Base-by-base conservation (phyloP, 1,284 basidiomycete genomes). In the Trichosporon sp. region DNA sequence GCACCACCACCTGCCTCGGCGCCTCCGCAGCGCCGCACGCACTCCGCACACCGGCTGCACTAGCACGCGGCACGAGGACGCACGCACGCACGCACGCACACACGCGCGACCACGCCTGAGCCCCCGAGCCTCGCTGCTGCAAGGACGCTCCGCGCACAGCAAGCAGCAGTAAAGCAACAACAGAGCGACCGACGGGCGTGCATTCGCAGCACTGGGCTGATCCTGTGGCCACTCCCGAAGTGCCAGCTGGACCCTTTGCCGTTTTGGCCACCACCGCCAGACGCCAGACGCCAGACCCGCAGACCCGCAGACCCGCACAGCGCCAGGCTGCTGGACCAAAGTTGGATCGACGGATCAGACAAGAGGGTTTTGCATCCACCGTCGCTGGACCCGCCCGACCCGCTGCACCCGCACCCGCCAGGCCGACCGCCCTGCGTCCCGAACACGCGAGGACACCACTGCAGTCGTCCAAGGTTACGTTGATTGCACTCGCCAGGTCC, bases 301-400 rank as follows among this genome's bases (percentile, higher is more conserved):
- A 35, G 7, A 35, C 34, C 34, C 34, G 34, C 34, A 35, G 7
- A 35, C 34, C 34, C 34, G 34, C 34, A 35, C 34, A 18, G 13
- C 38, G n/a, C 38, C 38, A 3, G n/a, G n/a, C n/a, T n/a, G 23
- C 51, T 27, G 51, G 27, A 27, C 23, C 56, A 31, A 31, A 60
- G 56, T 60, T 60, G 27, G 56, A 60, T 60, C 56, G 56, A 60
- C 56, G 27, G 56, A 31, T n/a, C 56, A 60, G 56, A n/a, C 56
- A 31, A 60, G 56, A 31, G 56, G 56, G 56, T 60, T 51, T 60
- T 60, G 56, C 56, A 60, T 60, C 56, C 56, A 60, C 56, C 29
- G 29, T 18, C 29, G 51, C 44, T 8, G n/a, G 32, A 9, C 32
- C 32, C 4, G 32, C 32, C 32, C 4, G 32, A 32, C 32, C 32